Percentiles rank a stretch among this genome's conserved stretches.
Evolutionary conservation across 352 stramenopile species (phyloP).

Genomic region (Phytophthora tentaculata): DNA sequence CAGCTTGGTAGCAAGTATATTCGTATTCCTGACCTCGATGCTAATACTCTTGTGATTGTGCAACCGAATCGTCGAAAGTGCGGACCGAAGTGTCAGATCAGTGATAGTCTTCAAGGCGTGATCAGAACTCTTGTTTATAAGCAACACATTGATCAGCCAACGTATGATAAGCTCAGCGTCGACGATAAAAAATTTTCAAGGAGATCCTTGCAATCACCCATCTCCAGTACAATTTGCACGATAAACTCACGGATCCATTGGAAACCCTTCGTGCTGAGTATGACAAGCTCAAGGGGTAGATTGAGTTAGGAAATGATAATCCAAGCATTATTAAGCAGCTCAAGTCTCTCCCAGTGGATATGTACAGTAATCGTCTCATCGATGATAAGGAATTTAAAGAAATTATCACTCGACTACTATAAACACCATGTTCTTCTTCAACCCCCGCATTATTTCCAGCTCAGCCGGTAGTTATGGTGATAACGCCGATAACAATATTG

Average conservation of each 20-base stretch:
- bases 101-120: slow-evolving; percentile 17
- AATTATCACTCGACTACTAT: slow-evolving; percentile 19
- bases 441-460: slow-evolving; percentile 23
- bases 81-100: slow-evolving; percentile 4
- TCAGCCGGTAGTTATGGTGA: slow-evolving; percentile 30
- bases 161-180: slow-evolving; percentile 20
- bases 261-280: slow-evolving; percentile 12
- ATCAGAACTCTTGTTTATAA: slow-evolving; percentile 12
- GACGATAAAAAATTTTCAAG: slow-evolving; percentile 21
- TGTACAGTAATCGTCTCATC: slow-evolving; percentile 31
- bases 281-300: not conserved
- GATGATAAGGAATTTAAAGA: slow-evolving; percentile 27
- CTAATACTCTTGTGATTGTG: slow-evolving; percentile 16
- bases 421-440: slow-evolving; percentile 30
- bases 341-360: slow-evolving; percentile 19
- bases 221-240: slow-evolving; percentile 1
- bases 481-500: slow-evolving; percentile 23
- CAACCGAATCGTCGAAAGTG: slow-evolving; percentile 11
- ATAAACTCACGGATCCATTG: not conserved
- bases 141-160: slow-evolving; percentile 15
- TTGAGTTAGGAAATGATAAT: too few species aligned
- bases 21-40: slow-evolving; percentile 9
- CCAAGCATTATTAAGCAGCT: slow-evolving; percentile 9
- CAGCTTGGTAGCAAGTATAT: not conserved
- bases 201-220: slow-evolving; percentile 9